Evolutionary conservation across 2,329 filamentous ascomycete genomes (phyloP).

Genomic region (Phialophora chinensis): DNA sequence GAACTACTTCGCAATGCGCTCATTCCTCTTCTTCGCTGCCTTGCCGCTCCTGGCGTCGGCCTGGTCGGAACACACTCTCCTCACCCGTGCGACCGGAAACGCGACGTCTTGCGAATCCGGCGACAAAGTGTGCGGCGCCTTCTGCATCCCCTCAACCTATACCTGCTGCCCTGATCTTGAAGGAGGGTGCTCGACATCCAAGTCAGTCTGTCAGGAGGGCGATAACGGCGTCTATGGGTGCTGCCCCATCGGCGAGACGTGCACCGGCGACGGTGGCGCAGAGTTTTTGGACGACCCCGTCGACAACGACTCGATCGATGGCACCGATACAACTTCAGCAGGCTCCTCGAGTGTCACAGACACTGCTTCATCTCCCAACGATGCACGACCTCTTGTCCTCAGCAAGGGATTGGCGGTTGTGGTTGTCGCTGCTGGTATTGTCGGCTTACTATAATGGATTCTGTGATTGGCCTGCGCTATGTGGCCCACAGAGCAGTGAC

Average conservation of each 20-base stretch:
- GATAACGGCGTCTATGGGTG: conserved; percentile 37
- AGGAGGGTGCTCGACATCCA: conserved; percentile 32
- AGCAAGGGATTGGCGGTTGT: conserved; percentile 9
- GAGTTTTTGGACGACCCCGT: conserved; percentile 25
- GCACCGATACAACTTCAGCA: conserved; percentile 1
- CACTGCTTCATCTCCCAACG: conserved; percentile 7
- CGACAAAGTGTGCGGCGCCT: conserved; percentile 35
- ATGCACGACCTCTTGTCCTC: conserved; percentile 19
- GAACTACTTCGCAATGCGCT: conserved; percentile 27
- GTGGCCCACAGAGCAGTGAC: neutral
- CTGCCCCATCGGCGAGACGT: conserved; percentile 32
- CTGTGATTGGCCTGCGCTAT: neutral
- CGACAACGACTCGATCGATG: neutral
- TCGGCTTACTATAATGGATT: conserved; percentile 12
- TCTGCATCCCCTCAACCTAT: conserved; percentile 36
- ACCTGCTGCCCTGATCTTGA: conserved; percentile 38
- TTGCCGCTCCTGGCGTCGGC: conserved; percentile 29
- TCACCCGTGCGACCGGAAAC: conserved; percentile 28
- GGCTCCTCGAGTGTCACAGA: conserved; percentile 12
- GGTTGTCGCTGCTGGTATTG: conserved; percentile 22
- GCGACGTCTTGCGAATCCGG: conserved; percentile 25
- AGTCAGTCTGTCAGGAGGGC: conserved; percentile 31
- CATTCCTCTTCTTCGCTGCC: conserved; percentile 22
- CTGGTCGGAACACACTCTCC: conserved; percentile 27
- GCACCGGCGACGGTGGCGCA: conserved; percentile 35